Conservation (phyloP, 805 yeast species). For the Saccharomycopsis babjevae region DNA sequence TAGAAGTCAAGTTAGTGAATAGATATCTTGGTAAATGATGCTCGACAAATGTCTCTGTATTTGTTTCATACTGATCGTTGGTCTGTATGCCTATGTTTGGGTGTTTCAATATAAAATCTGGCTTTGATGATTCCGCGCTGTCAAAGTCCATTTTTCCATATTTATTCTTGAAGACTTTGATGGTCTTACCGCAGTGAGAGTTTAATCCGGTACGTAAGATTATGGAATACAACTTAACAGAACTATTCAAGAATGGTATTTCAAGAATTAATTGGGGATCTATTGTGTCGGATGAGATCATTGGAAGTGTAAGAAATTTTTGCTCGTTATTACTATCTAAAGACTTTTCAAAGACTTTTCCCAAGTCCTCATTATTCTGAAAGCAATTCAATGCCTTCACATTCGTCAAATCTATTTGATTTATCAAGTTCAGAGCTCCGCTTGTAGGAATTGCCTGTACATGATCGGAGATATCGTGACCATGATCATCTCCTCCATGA, state of each 20-base stretch:
- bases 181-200: constrained; percentile 54
- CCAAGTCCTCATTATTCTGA: constrained; percentile 38
- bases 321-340: constrained; percentile 43
- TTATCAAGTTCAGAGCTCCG: constrained; percentile 54
- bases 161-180: constrained; percentile 66
- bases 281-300: constrained; percentile 49
- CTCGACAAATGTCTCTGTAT: constrained; percentile 57
- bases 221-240: constrained; percentile 64
- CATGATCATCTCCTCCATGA: constrained; percentile 28
- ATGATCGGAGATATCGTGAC: constrained; percentile 26
- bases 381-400: constrained; percentile 55
- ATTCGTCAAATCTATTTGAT: constrained; percentile 48
- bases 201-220: constrained; percentile 54
- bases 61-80: constrained; percentile 26
- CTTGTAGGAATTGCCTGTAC: constrained; percentile 63
- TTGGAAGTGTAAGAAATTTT: constrained; percentile 34
- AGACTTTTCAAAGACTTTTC: constrained; percentile 22
- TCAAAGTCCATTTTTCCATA: constrained; percentile 59
- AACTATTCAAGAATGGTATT: constrained; percentile 64
- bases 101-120: constrained; percentile 46
- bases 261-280: constrained; percentile 72
- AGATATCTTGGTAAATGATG: constrained; percentile 67
- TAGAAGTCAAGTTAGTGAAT: constrained; percentile 58
- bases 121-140: constrained; percentile 36
- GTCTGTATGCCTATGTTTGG: constrained; percentile 49